phyloP scores from a whole-genome alignment of 2,329 filamentous ascomycete genomes.

The Arthrobotrys sinensis region DNA sequence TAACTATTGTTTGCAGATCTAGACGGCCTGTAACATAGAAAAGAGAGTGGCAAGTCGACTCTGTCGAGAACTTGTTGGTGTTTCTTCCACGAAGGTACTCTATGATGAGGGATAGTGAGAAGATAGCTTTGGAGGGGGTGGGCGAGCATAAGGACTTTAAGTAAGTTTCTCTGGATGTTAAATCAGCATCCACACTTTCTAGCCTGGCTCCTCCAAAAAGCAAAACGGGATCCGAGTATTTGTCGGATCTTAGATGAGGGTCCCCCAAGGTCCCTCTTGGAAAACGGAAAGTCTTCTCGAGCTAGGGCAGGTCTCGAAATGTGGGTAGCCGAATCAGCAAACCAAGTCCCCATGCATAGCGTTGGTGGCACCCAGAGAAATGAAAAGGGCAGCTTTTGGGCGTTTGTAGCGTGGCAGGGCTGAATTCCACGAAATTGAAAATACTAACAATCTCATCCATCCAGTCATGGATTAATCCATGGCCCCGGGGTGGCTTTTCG shows the following conservation, averaged over 20 bases:
- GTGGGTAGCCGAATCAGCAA: slow-evolving; percentile 46
- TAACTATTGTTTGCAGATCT: slow-evolving; percentile 14
- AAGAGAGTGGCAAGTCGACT: slow-evolving; percentile 21
- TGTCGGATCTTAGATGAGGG: slow-evolving; percentile 33
- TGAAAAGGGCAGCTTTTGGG: not conserved
- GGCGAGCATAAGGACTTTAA: slow-evolving; percentile 36
- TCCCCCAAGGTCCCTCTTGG: not conserved
- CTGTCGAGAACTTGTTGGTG: not conserved
- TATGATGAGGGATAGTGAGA: slow-evolving; percentile 28
- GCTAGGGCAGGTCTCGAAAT: slow-evolving; percentile 47
- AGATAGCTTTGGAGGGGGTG: slow-evolving; percentile 16
- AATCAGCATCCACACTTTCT: slow-evolving; percentile 11
- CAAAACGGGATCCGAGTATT: slow-evolving; percentile 19
- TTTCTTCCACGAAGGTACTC: slow-evolving; percentile 6
- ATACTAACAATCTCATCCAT: slow-evolving; percentile 19
- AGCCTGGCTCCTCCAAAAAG: not conserved
- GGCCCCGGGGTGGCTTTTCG: slow-evolving; percentile 34
- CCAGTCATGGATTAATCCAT: not conserved
- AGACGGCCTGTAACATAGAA: not conserved
- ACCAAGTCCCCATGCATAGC: slow-evolving; percentile 17
- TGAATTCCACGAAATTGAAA: slow-evolving; percentile 47
- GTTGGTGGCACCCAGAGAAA: slow-evolving; percentile 2
- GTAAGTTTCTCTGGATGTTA: slow-evolving; percentile 41
- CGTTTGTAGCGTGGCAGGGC: slow-evolving; percentile 54
- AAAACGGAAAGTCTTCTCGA: slow-evolving; percentile 60